A percentile compares a stretch with the other conserved stretches of the same genome.
phyloP scores from a whole-genome alignment of 116 monocot genomes.

The Phalaenopsis hybrid region DNA sequence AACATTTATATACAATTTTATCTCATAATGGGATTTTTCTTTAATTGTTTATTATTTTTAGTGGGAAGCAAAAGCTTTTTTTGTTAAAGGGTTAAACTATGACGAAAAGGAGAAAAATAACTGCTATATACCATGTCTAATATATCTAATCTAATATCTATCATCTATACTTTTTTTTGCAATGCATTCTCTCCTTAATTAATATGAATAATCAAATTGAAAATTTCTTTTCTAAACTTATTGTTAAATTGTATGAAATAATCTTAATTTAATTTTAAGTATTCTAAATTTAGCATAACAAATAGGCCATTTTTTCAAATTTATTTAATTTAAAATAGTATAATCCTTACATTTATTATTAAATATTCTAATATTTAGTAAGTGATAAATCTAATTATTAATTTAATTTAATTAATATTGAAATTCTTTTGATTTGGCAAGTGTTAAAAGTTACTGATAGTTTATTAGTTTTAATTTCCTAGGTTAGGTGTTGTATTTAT shows the following conservation, averaged over 20 bases:
- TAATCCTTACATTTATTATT: not conserved
- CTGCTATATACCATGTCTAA: not conserved
- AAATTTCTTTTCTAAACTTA: not conserved
- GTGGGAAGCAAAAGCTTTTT: not conserved
- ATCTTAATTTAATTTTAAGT: not conserved
- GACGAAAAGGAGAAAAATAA: not conserved
- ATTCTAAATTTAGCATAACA: not conserved
- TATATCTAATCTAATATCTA: not conserved
- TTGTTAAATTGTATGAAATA: not conserved
- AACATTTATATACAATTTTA: not conserved
- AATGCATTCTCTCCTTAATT: not conserved
- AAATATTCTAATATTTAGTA: not conserved
- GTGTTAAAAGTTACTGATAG: not conserved
- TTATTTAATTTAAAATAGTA: not conserved
- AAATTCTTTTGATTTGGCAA: not conserved
- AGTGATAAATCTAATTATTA: not conserved
- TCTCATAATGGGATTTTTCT: not conserved
- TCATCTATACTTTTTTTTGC: not conserved
- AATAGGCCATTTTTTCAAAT: not conserved
- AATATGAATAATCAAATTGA: not conserved
- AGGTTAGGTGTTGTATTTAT: not conserved
- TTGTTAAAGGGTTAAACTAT: not conserved
- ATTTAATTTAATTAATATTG: not conserved
- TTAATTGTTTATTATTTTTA: not conserved
- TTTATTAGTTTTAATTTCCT: not conserved